These are phyloP conservation scores for Xylariaceae sp. DNA, from an alignment of 2,329 filamentous ascomycete genomes.

Conservation along the genomic window DNA sequence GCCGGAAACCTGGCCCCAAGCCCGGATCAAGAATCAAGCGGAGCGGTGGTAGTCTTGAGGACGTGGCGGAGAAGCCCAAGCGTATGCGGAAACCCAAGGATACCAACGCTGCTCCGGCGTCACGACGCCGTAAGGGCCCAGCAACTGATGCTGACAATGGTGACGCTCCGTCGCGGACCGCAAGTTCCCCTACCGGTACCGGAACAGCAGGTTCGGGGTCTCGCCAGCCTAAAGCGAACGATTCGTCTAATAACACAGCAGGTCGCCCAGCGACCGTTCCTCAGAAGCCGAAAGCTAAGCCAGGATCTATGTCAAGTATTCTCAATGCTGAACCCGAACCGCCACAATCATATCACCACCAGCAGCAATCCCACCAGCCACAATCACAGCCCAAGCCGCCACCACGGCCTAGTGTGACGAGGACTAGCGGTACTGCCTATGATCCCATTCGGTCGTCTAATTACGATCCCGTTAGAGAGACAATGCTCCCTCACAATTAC, in stretches of 20 bases:
- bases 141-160: slow-evolving; percentile 32
- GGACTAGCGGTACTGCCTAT: slow-evolving; percentile 76
- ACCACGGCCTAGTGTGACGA: slow-evolving; percentile 36
- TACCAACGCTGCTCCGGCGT: slow-evolving; percentile 50
- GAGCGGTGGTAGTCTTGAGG: slow-evolving; percentile 36
- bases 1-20: slow-evolving; percentile 62
- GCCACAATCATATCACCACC: slow-evolving; percentile 41
- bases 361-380: slow-evolving; percentile 40
- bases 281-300: slow-evolving; percentile 44
- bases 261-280: slow-evolving; percentile 33
- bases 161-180: slow-evolving; percentile 25
- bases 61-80: slow-evolving; percentile 40
- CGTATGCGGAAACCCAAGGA: slow-evolving; percentile 54
- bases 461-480: slow-evolving; percentile 59
- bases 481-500: slow-evolving; percentile 49
- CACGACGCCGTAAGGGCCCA: slow-evolving; percentile 50
- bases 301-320: slow-evolving; percentile 50
- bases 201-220: slow-evolving; percentile 24
- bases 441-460: slow-evolving; percentile 80
- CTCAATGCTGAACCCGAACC: slow-evolving; percentile 48
- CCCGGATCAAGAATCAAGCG: slow-evolving; percentile 50
- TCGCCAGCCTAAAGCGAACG: slow-evolving; percentile 38
- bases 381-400: slow-evolving; percentile 37
- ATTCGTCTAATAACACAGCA: slow-evolving; percentile 29
- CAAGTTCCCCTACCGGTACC: slow-evolving; percentile 21